Base-by-base conservation (phyloP, 352 stramenopile species). In the Phytopythium montanum region DNA sequence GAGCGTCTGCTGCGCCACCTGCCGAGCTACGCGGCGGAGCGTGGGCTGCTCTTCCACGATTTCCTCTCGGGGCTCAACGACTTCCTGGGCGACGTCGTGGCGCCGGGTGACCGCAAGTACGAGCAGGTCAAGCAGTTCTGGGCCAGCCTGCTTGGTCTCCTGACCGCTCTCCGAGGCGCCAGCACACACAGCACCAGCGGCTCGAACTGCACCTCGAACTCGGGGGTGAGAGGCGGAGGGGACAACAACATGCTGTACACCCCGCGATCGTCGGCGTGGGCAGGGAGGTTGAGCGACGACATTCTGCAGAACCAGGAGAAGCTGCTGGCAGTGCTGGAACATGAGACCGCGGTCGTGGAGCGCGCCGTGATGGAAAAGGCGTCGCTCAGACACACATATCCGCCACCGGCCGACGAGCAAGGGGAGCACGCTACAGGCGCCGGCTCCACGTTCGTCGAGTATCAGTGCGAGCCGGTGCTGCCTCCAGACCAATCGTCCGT, bases 271-370 rank as follows among this genome's bases (percentile, higher is more conserved):
- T 51, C 55, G 3, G 23, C 49, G 49, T 92, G 82, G 80, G 77
- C 72, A 34, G 76, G 79, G 29, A 73, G 79, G 29, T 70, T 92
- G 21, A 88, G 75, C 29, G 82, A 92, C n/a, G 82, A 90, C 19
- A 92, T 92, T 54, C 63, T 92, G 14, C 80, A 92, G 65, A 92
- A 92, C 41, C 82, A 90, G 56, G 82, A 92, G 50, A 92, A 92
- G 34, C 52, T 92, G 29, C 69, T 92, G 10, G 77, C 82, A n/a
- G 68, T 92, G 16, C 61, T 92, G 14, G 82, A 92, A 58, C 80
- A 92, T 39, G 82, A 92, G 56, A 92, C 82, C 9, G 82, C 80
- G 19, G 82, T 92, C 13, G 82, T 90, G 21, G 82, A 92, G 46
- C 72, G 80, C 5, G 81, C 82, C 0, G 78, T 92, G n/a, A 85